phyloP scores from a whole-genome alignment of 352 stramenopile genomes.

The Pythium guiyangense region DNA sequence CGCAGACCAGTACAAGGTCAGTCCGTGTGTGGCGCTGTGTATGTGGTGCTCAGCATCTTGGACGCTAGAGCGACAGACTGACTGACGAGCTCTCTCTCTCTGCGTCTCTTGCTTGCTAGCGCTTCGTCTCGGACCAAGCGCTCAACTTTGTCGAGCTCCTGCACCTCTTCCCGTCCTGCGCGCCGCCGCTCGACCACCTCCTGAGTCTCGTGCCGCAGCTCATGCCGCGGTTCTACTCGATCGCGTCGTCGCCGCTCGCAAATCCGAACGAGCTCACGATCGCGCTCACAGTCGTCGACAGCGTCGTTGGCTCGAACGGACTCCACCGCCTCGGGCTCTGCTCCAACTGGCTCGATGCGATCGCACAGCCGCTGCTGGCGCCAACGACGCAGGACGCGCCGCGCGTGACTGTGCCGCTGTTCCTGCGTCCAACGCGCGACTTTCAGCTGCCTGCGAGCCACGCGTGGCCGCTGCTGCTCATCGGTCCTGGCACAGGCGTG shows the following conservation, averaged over 20 bases:
- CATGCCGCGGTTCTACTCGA: constrained; percentile 94
- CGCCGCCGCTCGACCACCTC: constrained; percentile 82
- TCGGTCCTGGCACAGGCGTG: constrained; percentile 95
- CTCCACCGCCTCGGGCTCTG: constrained; percentile 51
- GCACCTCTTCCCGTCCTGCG: constrained; percentile 90
- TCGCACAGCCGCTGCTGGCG: constrained; percentile 39
- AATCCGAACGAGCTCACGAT: constrained; percentile 67
- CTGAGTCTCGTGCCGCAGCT: constrained; percentile 85
- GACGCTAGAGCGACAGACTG: background rate
- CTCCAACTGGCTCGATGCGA: constrained; percentile 53
- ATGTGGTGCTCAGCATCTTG: background rate
- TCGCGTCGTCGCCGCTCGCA: constrained; percentile 90
- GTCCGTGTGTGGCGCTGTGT: background rate
- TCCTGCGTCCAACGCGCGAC: constrained; percentile 86
- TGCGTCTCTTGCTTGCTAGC: constrained; percentile 23
- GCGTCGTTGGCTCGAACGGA: constrained; percentile 36
- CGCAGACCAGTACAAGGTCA: constrained; percentile 59
- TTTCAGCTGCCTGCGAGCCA: constrained; percentile 86
- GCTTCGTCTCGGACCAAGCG: constrained; percentile 85
- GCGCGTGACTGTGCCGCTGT: constrained; percentile 70
- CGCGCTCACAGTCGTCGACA: constrained; percentile 92
- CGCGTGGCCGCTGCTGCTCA: constrained; percentile 90
- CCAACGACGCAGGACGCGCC: background rate
- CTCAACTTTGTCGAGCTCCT: constrained; percentile 91
- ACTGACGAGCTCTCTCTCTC: background rate